phyloP scores from a whole-genome alignment of 2,329 filamentous ascomycete genomes.

The Alternaria sp. region DNA sequence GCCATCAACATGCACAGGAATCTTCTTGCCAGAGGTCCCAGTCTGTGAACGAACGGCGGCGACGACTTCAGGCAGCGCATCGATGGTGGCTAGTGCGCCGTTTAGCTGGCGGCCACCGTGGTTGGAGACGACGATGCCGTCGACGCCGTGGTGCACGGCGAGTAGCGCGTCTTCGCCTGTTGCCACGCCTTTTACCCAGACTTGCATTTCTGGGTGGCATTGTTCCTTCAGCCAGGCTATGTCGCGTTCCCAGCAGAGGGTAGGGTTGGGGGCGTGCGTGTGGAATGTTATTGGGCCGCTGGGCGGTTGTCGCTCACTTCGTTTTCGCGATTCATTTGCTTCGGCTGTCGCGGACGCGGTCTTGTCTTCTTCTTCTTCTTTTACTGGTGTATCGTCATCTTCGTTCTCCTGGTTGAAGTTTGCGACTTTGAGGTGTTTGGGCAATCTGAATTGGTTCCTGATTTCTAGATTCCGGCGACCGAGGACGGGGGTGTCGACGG shows the following conservation, averaged over 20 bases:
- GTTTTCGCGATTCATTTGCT: constrained; percentile 6
- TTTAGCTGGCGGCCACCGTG: constrained; percentile 64
- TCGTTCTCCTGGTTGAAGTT: constrained; percentile 29
- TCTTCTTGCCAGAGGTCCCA: constrained; percentile 14
- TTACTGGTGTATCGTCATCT: neutral
- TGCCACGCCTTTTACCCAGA: constrained; percentile 57
- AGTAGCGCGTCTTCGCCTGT: constrained; percentile 53
- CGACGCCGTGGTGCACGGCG: constrained; percentile 54
- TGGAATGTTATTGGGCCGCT: constrained; percentile 28
- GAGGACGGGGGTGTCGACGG: constrained; percentile 37
- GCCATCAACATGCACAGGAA: constrained; percentile 87
- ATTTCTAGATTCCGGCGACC: constrained; percentile 35
- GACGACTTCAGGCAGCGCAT: constrained; percentile 64
- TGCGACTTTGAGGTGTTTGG: constrained; percentile 31
- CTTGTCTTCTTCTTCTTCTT: neutral
- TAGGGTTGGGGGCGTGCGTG: constrained; percentile 33
- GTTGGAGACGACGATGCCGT: constrained; percentile 61
- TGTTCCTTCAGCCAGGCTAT: constrained; percentile 32
- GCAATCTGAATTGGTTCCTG: constrained; percentile 39
- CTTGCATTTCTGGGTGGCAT: constrained; percentile 34
- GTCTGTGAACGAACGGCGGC: constrained; percentile 55
- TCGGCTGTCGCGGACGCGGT: neutral
- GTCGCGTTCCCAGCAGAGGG: constrained; percentile 35
- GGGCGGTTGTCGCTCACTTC: constrained; percentile 19
- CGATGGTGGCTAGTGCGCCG: constrained; percentile 52